Evolutionary conservation across 1,284 basidiomycete species (phyloP).

Genomic region (Ustilago loliicola): DNA sequence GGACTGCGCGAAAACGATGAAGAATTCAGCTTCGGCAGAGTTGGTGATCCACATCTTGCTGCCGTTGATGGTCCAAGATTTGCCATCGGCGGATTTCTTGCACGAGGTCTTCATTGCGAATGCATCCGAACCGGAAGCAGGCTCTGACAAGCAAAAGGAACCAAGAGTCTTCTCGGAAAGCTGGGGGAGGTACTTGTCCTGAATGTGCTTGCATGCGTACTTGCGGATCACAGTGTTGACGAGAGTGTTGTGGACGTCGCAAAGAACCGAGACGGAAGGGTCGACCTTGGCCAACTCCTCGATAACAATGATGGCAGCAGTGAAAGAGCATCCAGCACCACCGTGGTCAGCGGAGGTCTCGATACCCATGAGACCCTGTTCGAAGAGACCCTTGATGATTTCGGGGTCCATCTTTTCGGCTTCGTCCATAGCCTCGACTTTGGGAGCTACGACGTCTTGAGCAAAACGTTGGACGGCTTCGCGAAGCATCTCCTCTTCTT

Average conservation of each 20-base stretch:
- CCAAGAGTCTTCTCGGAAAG: slow-evolving; percentile 86
- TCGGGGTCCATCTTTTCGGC: slow-evolving; percentile 92
- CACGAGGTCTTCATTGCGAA: slow-evolving; percentile 95
- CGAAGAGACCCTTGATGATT: slow-evolving; percentile 90
- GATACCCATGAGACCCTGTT: slow-evolving; percentile 98
- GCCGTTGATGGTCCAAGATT: slow-evolving; percentile 84
- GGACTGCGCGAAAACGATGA: slow-evolving; percentile 89
- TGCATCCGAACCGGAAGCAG: slow-evolving; percentile 93
- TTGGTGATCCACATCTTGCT: slow-evolving; percentile 99
- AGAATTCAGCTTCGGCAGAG: slow-evolving; percentile 92
- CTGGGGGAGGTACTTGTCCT: slow-evolving; percentile 89
- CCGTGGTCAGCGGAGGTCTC: slow-evolving; percentile 87
- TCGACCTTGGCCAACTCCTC: slow-evolving; percentile 97
- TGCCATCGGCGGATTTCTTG: slow-evolving; percentile 81
- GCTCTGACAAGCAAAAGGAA: slow-evolving; percentile 95
- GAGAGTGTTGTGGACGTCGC: slow-evolving; percentile 90
- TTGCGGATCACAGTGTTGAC: slow-evolving; percentile 92
- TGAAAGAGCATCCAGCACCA: slow-evolving; percentile 92
- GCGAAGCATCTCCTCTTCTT: slow-evolving; percentile 70
- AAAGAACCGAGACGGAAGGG: slow-evolving; percentile 94
- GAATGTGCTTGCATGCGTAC: slow-evolving; percentile 86
- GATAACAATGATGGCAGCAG: slow-evolving; percentile 93
- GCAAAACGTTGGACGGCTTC: slow-evolving; percentile 76
- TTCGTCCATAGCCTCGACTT: slow-evolving; percentile 97
- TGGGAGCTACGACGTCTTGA: slow-evolving; percentile 87